Conservation (phyloP, 768 basidiomycete genomes). For the Lactarius evosmus region DNA sequence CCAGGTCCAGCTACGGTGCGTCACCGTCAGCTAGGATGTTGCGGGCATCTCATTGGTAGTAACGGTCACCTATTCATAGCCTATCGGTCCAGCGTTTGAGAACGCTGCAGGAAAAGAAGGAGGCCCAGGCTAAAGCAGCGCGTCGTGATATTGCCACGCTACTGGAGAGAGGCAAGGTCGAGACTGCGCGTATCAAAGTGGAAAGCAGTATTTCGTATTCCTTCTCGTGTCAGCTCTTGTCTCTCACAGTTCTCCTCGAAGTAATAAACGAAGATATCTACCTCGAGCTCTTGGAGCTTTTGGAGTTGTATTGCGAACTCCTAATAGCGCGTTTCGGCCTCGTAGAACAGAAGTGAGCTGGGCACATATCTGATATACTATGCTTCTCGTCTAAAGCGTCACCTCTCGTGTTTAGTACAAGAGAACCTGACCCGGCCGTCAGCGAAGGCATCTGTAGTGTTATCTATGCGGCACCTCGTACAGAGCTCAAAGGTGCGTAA, state of each 20-base stretch:
- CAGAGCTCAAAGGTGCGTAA: conserved; percentile 75
- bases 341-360: conserved; percentile 78
- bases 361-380: background rate
- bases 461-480: conserved; percentile 88
- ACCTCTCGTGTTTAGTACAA: conserved; percentile 43
- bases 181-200: conserved; percentile 81
- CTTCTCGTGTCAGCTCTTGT: conserved; percentile 24
- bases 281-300: conserved; percentile 83
- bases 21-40: conserved; percentile 9
- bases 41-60: background rate
- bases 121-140: conserved; percentile 70
- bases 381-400: background rate
- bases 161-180: conserved; percentile 73
- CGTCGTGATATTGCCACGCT: conserved; percentile 80
- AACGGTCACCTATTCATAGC: conserved; percentile 37
- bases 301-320: conserved; percentile 95
- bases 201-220: conserved; percentile 64
- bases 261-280: conserved; percentile 85
- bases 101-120: conserved; percentile 89
- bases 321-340: conserved; percentile 88
- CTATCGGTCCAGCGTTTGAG: conserved; percentile 82
- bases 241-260: conserved; percentile 31
- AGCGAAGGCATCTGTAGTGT: conserved; percentile 84
- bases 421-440: conserved; percentile 84
- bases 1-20: conserved; percentile 50